Base-by-base conservation (phyloP, 2,329 filamentous ascomycete species). In the Seiridium unicorne region DNA sequence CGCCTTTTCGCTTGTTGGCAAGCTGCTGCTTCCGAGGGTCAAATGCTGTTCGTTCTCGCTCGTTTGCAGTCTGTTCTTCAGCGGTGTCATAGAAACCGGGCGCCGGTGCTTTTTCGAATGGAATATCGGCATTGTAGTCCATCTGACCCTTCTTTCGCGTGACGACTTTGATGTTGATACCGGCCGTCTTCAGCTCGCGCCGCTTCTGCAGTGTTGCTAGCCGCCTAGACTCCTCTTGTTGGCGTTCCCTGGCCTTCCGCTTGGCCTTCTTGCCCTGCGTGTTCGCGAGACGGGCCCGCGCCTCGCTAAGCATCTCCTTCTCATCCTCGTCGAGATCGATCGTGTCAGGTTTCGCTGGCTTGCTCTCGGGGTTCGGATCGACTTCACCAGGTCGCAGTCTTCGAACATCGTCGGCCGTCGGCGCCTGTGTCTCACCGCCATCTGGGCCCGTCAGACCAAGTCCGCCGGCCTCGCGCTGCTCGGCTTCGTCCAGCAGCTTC, bases 251-350 rank as follows among this genome's bases (percentile, higher is more conserved):
- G 40, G 95, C 95, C 82, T 99, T 99, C 67, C 95, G 83, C 82
- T 99, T 99, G 5, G 95, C 95, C 80, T 99, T 99, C 79, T 99
- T 99, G 73, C 95, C 95, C 77, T 98, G 95, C 9, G 95, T 98
- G 71, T 99, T 99, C 64, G 95, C 95, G 65, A 99, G 81, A 78
- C 95, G 92, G 59, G 95, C 95, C 72, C 95, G 91, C 67, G 95
- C 95, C 79, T 99, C 95, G 73, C 93, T 97, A 70, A 99, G 78
- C 95, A 99, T 99, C 77, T 99, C 95, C 80, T 99, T 98, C 77
- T 99, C 95, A 72, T 99, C 95, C 74, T 99, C 95, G 73, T 99
- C 95, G 69, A 99, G 87, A 76, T 99, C 95, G 73, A 99, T 95
- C 5, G 95, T 97, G 75, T 99, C 95, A 44, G 95, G 95, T 62